Base-by-base conservation (phyloP, 2,329 filamentous ascomycete genomes). In the Gliomastix tumulicola region DNA sequence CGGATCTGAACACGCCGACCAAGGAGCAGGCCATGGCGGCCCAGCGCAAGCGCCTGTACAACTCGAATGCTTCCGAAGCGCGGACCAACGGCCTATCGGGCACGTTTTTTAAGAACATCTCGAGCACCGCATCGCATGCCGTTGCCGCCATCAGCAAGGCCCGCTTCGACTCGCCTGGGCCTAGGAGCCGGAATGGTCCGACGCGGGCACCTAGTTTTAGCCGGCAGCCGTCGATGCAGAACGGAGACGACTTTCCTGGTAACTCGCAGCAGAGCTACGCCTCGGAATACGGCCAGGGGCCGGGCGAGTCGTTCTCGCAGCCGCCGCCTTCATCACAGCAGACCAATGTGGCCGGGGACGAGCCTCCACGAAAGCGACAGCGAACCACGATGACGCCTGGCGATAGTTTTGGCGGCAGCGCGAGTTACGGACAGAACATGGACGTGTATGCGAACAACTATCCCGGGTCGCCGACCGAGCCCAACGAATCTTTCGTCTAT, bases 11-110 rank as follows among this genome's bases (percentile, higher is more conserved):
- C 51, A 97, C 92, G 1, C 92, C 92, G 0, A 98, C 92, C 25
- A 98, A 98, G 62, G 92, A 97, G 61, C 92, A 97, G 61, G 92
- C 92, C 41, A 95, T 97, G 89, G 92, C 92, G 10, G 90, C 90
- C 6, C 84, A 88, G 62, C 71, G 92, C 47, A 97, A 98, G 60
- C 79, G 90, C 46, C 79, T 96, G 62, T 97, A 96, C 63, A 94
- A 84, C 46, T 94, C 84, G 46, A 56, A 62, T 8, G 54, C 48
- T 22, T 73, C 77, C 33, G 87, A 94, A 40, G 78, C 72, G 34
- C 75, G 88, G 34, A 65, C 71, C 11, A 79, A 77, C 49, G 79
- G 75, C 51, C 49, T 79, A 50, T 80, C 84, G 32, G 89, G 88
- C 15, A 96, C 92, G 2, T 96, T 96, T 56, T 97, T 98, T 68